Conservation (phyloP, 805 yeast species). For the Yarrowia alimentaria region DNA sequence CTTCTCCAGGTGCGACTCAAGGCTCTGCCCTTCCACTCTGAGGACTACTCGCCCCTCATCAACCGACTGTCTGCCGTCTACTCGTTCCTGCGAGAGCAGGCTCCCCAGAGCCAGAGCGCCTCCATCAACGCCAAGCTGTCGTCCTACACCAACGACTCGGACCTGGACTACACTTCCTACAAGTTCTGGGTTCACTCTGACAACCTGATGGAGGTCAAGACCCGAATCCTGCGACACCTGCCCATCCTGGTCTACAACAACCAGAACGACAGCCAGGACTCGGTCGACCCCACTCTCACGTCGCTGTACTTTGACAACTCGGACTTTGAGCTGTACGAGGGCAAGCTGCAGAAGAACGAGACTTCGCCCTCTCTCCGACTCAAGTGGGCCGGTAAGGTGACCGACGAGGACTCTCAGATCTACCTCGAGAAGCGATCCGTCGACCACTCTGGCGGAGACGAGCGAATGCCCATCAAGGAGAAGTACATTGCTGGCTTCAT, state of each 20-base stretch:
- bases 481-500: conserved; percentile 77
- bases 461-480: conserved; percentile 69
- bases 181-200: conserved; percentile 98
- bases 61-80: conserved; percentile 75
- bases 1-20: conserved; percentile 82
- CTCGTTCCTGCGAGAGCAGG: conserved; percentile 75
- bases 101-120: conserved; percentile 42
- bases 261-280: conserved; percentile 46
- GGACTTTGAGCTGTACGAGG: conserved; percentile 79
- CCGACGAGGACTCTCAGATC: conserved; percentile 68
- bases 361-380: conserved; percentile 75
- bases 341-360: conserved; percentile 68
- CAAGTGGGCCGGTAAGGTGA: conserved; percentile 85
- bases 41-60: conserved; percentile 88
- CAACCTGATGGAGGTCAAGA: conserved; percentile 93
- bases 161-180: conserved; percentile 51
- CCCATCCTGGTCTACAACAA: conserved; percentile 81
- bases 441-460: conserved; percentile 45
- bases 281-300: conserved; percentile 75
- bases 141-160: conserved; percentile 39
- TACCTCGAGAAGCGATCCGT: conserved; percentile 76
- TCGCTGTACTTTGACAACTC: conserved; percentile 85
- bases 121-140: conserved; percentile 41
- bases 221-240: conserved; percentile 87
- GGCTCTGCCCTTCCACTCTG: conserved; percentile 86